Evolutionary conservation across 306 rosid species (phyloP).

Genomic region (Dryas drummondii): DNA sequence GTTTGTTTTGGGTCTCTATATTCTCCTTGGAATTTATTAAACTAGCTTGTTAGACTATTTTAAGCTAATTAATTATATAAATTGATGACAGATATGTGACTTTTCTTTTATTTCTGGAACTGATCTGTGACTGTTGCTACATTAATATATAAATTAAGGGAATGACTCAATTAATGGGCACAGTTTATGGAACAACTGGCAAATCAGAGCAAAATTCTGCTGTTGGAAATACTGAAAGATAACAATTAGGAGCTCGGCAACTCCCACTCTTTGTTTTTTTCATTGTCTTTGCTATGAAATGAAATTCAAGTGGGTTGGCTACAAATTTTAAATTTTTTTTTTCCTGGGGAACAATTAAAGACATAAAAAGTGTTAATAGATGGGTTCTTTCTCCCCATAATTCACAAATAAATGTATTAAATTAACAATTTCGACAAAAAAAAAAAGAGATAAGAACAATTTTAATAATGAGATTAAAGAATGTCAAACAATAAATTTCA

Average conservation of each 20-base stretch:
- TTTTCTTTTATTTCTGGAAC: no score
- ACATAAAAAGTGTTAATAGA: neutral
- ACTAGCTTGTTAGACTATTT: no score
- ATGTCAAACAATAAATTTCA: no score
- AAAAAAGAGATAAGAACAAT: no score
- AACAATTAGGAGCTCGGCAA: constrained; percentile 15
- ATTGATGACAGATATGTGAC: neutral
- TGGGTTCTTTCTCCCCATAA: no score
- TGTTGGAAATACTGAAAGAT: constrained; percentile 14
- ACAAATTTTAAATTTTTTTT: neutral
- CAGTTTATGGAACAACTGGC: neutral
- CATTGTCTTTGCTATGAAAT: constrained; percentile 7
- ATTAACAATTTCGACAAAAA: no score
- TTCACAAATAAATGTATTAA: no score
- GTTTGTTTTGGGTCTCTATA: neutral
- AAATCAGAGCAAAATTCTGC: constrained; percentile 14
- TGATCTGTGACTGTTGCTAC: no score
- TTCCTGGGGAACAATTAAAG: no score
- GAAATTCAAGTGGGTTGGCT: neutral
- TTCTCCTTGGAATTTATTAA: neutral
- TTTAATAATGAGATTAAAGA: no score
- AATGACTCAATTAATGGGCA: no score
- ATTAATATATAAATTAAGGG: no score
- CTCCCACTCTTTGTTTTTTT: constrained; percentile 13
- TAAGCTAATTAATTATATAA: neutral